These are phyloP conservation scores for Viola pubescens DNA, from an alignment of 441 rosid species.

Conservation along the genomic window DNA sequence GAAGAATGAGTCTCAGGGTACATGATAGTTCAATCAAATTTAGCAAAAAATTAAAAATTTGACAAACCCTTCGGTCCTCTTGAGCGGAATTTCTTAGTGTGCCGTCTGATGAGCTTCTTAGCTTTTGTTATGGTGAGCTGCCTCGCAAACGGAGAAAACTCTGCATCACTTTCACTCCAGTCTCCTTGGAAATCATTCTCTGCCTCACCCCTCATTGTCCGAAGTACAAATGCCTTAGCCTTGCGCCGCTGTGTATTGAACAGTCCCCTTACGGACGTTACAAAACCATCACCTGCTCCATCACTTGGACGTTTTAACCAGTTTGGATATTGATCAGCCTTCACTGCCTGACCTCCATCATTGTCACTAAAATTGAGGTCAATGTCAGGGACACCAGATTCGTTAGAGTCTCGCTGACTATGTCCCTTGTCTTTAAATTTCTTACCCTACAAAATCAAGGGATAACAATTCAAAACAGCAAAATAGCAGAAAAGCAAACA, in stretches of 20 bases:
- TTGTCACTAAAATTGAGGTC: conserved; percentile 80
- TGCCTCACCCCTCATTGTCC: conserved; percentile 98
- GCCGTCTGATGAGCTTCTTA: conserved; percentile 77
- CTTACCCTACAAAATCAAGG: conserved; percentile 59
- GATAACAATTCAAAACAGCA: not conserved
- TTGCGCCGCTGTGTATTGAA: conserved; percentile 90
- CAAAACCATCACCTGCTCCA: conserved; percentile 99
- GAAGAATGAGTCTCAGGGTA: conserved; percentile 8
- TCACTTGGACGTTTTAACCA: conserved; percentile 80
- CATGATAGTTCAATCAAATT: not conserved
- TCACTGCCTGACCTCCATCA: conserved; percentile 55
- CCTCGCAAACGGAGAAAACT: conserved; percentile 78
- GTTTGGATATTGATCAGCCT: conserved; percentile 62
- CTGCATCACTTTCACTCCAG: conserved; percentile 94
- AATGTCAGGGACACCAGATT: conserved; percentile 45
- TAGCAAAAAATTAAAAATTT: not conserved
- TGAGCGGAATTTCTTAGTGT: conserved; percentile 80
- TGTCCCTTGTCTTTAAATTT: conserved; percentile 89
- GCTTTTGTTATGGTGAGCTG: conserved; percentile 94
- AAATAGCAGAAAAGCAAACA: not conserved
- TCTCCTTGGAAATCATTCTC: conserved; percentile 86
- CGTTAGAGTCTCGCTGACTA: conserved; percentile 46
- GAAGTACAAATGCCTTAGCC: conserved; percentile 89
- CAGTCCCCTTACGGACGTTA: conserved; percentile 86
- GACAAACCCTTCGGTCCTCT: conserved; percentile 71